phyloP scores from a whole-genome alignment of 495 filamentous ascomycete genomes.

The Lasiosphaeria hispida region DNA sequence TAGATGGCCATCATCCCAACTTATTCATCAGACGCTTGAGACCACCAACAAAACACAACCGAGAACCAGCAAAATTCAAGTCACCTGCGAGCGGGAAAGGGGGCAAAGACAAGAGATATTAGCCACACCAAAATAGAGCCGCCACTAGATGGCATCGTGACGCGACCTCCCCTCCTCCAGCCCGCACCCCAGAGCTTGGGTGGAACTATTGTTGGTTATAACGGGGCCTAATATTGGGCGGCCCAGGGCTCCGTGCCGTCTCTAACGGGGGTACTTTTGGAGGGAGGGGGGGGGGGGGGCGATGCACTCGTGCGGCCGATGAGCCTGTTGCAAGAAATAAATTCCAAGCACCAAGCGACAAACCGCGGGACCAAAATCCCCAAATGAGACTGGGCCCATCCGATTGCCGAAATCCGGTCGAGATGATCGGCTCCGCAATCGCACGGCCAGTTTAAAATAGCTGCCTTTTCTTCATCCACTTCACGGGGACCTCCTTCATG shows the following conservation, averaged over 20 bases:
- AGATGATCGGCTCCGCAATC: constrained; percentile 17
- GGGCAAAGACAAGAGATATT: not conserved
- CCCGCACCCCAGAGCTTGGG: constrained; percentile 12
- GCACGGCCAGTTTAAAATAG: constrained; percentile 15
- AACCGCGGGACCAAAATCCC: not conserved
- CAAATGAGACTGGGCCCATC: constrained; percentile 14
- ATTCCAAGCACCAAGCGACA: not conserved
- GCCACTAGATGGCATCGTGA: not conserved
- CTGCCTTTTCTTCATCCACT: not conserved
- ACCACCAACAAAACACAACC: not conserved
- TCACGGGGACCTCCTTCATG: not conserved
- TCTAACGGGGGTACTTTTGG: not conserved
- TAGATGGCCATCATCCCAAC: not conserved
- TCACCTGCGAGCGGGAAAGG: too few species aligned
- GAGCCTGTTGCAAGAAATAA: not conserved
- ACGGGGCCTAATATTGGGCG: constrained; percentile 5
- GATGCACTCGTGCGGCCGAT: too few species aligned
- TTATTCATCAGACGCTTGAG: not conserved
- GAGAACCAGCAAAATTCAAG: too few species aligned
- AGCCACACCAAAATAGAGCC: constrained; percentile 8
- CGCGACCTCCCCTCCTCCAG: constrained; percentile 1
- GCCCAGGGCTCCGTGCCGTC: constrained; percentile 10
- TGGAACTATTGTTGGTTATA: not conserved
- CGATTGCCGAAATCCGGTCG: constrained; percentile 27
- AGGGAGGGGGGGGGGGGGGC: not conserved